Base-by-base conservation (phyloP, 163 green algal species). In the Prototheca cutis region DNA sequence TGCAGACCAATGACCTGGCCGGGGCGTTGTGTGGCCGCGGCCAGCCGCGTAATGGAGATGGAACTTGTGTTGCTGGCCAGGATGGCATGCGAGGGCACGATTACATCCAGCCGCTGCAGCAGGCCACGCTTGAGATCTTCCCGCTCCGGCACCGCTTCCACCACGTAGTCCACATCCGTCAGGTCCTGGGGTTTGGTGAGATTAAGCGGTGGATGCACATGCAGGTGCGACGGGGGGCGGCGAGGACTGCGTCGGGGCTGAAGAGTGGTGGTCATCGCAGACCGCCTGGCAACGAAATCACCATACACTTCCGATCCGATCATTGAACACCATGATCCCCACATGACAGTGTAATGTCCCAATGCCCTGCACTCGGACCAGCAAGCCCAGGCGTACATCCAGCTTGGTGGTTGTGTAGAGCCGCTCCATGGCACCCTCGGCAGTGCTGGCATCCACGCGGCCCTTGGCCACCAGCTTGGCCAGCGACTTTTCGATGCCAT, bases 1-100 rank as follows among this genome's bases (percentile, higher is more conserved):
- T 94, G 86, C 72, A 94, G 78, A 61, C 86, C 83, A 34, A 90
- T 72, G 55, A 94, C 84, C 54, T 78, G 55, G 45, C 83, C 65
- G 1, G 89, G 84, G 40, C 83, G 77, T 25, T 39, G 65, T 17
- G 87, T 96, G 24, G 71, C 82, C 6, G 83, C 72, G 2, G 82
- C 90, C 27, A 96, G 72, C 19, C 90, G 80, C 1, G 89, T 96
- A 58, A 96, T 95, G 51, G 80, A 93, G 49, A 97, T 95, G 60
- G 77, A 88, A 51, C 61, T 84, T 6, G 89, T 96, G 81, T 96
- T 96, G 57, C 74, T 84, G 25, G 89, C 88, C 29, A 96, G 72
- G 24, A 97, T 82, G 29, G 80, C 76, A 30, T 87, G 62, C 2
- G 48, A 2, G 6, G 59, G 53, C 8, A 28, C 19, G 40, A 90